A percentile compares a stretch with the other conserved stretches of the same genome.
Conservation (phyloP, 352 stramenopile genomes). For the Phytopythium vexans region DNA sequence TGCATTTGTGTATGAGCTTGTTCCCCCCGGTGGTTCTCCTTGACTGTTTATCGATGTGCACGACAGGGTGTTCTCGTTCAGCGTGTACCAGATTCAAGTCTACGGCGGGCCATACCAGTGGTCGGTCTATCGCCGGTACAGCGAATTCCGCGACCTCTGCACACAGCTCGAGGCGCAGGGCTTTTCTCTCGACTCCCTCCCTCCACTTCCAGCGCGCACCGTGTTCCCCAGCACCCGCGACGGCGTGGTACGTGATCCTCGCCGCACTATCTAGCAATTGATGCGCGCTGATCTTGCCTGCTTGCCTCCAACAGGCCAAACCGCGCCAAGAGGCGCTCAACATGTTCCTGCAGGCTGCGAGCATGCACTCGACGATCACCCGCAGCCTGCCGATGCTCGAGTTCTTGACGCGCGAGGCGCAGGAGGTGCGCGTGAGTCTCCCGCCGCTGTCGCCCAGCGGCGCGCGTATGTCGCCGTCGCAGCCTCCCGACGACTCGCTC, state of each 20-base stretch:
- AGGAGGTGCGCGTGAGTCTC: slow-evolving; percentile 77
- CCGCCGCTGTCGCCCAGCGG: slow-evolving; percentile 63
- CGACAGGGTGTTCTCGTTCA: slow-evolving; percentile 78
- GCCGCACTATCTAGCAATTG: no score
- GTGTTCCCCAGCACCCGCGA: slow-evolving; percentile 72
- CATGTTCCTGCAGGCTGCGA: slow-evolving; percentile 71
- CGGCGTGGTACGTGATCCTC: slow-evolving; percentile 32
- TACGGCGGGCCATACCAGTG: slow-evolving; percentile 85
- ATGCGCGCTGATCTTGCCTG: background rate
- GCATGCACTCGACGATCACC: slow-evolving; percentile 82
- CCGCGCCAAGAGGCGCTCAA: slow-evolving; percentile 75
- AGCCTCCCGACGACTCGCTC: slow-evolving; percentile 4
- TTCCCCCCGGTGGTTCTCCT: slow-evolving; percentile 4
- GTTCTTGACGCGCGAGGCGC: slow-evolving; percentile 71
- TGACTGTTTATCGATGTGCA: no score
- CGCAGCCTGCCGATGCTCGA: slow-evolving; percentile 67
- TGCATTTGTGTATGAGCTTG: slow-evolving; percentile 10
- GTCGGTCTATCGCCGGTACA: slow-evolving; percentile 84
- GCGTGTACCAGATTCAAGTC: slow-evolving; percentile 80
- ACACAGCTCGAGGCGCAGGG: slow-evolving; percentile 40
- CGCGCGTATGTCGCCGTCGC: background rate
- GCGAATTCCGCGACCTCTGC: slow-evolving; percentile 71
- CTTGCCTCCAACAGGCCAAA: slow-evolving; percentile 31
- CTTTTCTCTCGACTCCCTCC: slow-evolving; percentile 50
- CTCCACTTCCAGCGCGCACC: slow-evolving; percentile 60